phyloP scores from a whole-genome alignment of 345 rosid genomes.

The Euphorbia pulcherrima region DNA sequence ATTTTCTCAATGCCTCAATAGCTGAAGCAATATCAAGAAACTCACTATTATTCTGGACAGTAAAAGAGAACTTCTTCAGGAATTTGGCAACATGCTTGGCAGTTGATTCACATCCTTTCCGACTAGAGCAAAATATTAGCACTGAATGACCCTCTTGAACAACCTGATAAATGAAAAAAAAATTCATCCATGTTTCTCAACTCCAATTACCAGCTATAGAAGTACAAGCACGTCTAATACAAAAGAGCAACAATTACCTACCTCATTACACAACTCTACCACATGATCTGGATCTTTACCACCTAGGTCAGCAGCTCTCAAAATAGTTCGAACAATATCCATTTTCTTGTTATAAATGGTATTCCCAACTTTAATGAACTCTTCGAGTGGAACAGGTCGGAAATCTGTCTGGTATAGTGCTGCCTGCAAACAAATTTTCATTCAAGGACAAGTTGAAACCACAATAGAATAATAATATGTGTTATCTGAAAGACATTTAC shows the following conservation, averaged over 20 bases:
- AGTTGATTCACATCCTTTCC: conserved; percentile 98
- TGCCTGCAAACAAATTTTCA: conserved; percentile 48
- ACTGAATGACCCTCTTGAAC: conserved; percentile 96
- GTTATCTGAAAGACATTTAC: not conserved
- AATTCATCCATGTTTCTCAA: conserved; percentile 8
- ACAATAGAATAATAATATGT: not conserved
- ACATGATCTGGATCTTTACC: conserved; percentile 98
- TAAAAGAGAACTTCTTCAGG: conserved; percentile 53
- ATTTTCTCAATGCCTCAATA: conserved; percentile 67
- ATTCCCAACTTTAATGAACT: conserved; percentile 80
- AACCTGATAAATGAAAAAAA: conserved; percentile 44
- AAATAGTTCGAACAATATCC: conserved; percentile 72
- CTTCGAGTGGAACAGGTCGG: conserved; percentile 95
- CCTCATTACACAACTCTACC: conserved; percentile 92
- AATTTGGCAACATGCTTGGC: conserved; percentile 80
- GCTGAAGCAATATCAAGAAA: conserved; percentile 64
- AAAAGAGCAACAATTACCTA: conserved; percentile 25
- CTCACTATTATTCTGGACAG: conserved; percentile 45
- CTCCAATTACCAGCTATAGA: not conserved
- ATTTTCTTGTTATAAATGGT: conserved; percentile 76
- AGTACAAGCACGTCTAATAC: conserved; percentile 2
- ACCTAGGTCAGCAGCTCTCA: conserved; percentile 61
- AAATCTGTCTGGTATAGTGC: conserved; percentile 89
- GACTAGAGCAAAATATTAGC: conserved; percentile 90
- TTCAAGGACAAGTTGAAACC: conserved; percentile 4